A percentile compares a stretch with the other conserved stretches of the same genome.
Evolutionary conservation across 495 filamentous ascomycete species (phyloP).

Genomic region (Aspergillus sparsus): DNA sequence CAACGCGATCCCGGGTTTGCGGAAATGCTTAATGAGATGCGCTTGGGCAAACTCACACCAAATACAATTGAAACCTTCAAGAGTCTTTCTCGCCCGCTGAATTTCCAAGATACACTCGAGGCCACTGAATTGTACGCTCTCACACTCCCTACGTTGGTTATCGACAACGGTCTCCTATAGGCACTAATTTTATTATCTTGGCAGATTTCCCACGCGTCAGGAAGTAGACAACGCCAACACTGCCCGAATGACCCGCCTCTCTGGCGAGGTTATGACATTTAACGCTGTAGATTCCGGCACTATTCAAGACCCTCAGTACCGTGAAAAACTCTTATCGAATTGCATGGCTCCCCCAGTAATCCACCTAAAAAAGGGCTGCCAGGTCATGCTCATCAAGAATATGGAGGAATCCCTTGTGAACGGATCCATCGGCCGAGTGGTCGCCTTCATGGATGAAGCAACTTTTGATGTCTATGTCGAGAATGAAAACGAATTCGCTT

Average conservation of each 20-base stretch:
- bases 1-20: slow-evolving; percentile 93
- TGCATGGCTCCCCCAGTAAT: slow-evolving; percentile 88
- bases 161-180: slow-evolving; percentile 21
- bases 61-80: slow-evolving; percentile 71
- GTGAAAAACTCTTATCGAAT: slow-evolving; percentile 77
- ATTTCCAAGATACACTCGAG: slow-evolving; percentile 74
- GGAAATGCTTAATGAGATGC: slow-evolving; percentile 95
- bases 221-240: slow-evolving; percentile 90
- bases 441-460: slow-evolving; percentile 82
- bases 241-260: slow-evolving; percentile 67
- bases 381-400: slow-evolving; percentile 99
- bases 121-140: slow-evolving; percentile 79
- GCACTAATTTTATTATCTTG: slow-evolving; percentile 29
- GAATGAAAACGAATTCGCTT: slow-evolving; percentile 55
- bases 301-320: slow-evolving; percentile 61
- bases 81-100: slow-evolving; percentile 65
- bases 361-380: slow-evolving; percentile 83
- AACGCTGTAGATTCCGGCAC: slow-evolving; percentile 74
- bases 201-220: slow-evolving; percentile 80
- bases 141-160: slow-evolving; percentile 14
- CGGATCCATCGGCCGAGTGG: slow-evolving; percentile 83
- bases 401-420: slow-evolving; percentile 93
- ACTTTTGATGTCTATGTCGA: slow-evolving; percentile 66
- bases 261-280: slow-evolving; percentile 67
- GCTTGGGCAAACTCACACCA: slow-evolving; percentile 74